These are phyloP conservation scores for Carex myosuroides DNA, from an alignment of 176 grass and related monocot species.

Conservation along the genomic window DNA sequence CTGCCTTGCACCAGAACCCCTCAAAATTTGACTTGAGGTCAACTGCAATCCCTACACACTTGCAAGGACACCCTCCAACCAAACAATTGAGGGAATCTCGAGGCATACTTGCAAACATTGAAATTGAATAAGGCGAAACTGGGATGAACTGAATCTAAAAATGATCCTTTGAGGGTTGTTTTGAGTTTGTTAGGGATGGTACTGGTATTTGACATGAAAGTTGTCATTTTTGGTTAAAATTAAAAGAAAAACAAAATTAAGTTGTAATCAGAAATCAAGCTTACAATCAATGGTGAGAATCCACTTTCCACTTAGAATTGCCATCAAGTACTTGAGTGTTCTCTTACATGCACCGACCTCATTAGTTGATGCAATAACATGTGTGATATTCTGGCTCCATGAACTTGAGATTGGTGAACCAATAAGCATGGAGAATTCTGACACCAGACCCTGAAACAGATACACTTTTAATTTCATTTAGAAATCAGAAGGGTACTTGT, in stretches of 20 bases:
- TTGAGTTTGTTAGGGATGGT: neutral
- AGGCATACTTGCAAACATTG: neutral
- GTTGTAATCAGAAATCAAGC: neutral
- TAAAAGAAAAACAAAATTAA: neutral
- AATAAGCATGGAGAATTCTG: conserved; percentile 54
- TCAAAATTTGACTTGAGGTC: neutral
- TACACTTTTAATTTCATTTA: conserved; percentile 21
- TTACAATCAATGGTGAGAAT: conserved; percentile 76
- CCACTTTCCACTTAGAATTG: conserved; percentile 84
- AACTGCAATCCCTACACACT: neutral
- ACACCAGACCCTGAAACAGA: conserved; percentile 38
- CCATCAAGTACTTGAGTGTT: conserved; percentile 89
- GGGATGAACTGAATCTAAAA: neutral
- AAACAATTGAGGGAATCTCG: neutral
- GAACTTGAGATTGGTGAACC: conserved; percentile 41
- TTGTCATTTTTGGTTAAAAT: neutral
- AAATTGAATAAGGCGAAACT: neutral
- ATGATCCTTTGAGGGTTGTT: neutral
- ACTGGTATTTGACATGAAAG: neutral
- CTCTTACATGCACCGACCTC: conserved; percentile 67
- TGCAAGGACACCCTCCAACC: neutral
- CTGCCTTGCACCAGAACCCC: neutral
- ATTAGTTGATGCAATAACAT: conserved; percentile 80
- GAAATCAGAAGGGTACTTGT: neutral
- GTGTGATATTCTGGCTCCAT: conserved; percentile 70